Evolutionary conservation across 768 basidiomycete species (phyloP), one percentile per base, ranked within the genome.

Genomic region (Atractiella rhizophila): DNA sequence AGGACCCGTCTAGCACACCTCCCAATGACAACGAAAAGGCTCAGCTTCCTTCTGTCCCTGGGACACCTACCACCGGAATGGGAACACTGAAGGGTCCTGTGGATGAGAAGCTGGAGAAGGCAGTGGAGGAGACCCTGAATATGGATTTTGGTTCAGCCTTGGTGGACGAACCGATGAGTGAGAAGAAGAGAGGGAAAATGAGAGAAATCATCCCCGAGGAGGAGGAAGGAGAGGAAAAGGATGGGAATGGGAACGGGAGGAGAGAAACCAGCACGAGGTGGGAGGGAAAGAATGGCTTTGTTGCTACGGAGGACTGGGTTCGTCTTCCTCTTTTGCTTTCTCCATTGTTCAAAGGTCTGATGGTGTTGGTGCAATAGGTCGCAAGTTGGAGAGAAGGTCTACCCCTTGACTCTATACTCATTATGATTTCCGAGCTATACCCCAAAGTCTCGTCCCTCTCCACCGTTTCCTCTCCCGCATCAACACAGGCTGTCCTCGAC

Each of bases 311-410:
- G 56, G 82, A 83, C 70, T 98, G 91, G 88, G 82, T 39, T 39
- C 37, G 20, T 24, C 16, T 18, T n/a, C 35, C 19, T 20, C 28
- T 5, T 38, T 19, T n/a, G 29, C 28, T 7, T 15, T 29, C 28
- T 36, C n/a, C 36, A 26, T 20, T 4, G 26, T 37, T 31, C 25
- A 4, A 12, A 6, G 7, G n/a, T 20, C 23, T 23, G 30, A 28
- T 18, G 0, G 27, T 16, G 23, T 33, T 26, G n/a, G 10, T 36
- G 4, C 20, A 19, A 35, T 43, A 78, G 77, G 76, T 83, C 4
- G 69, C 77, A 18, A 85, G 85, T 2, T 96, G 88, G 88, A 80
- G 88, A 51, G 81, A 86, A 66, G 86, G 86, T 10, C 65, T 96
- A 24, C 86, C 88, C 8, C 66, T 96, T 29, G 85, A 91, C 55